Evolutionary conservation across 2,329 filamentous ascomycete species (phyloP), one percentile per base, ranked within the genome.

Genomic region (Fusarium ramigenum): DNA sequence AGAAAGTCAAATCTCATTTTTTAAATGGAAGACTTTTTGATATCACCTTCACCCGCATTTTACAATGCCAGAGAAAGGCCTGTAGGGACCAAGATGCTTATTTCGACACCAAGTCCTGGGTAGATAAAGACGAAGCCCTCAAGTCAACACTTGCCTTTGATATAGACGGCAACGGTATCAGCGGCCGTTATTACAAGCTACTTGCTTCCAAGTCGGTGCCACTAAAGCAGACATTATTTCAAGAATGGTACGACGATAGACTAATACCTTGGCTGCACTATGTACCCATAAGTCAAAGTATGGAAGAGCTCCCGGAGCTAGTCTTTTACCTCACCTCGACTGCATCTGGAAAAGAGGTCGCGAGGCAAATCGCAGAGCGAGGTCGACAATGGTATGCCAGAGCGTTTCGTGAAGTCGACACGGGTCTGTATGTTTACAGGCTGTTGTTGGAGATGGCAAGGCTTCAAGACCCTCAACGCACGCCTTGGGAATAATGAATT

Each of bases 241-340:
- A 83, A 10, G 88, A 90, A 77, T 90, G 88, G 88, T 87, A 90
- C 70, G 86, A 89, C 69, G 87, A 89, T 36, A 80, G 87, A 1
- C 81, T 90, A 3, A 62, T 85, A 19, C 86, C 88, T 1, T 90
- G 88, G 88, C 79, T 87, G 9, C 88, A 90, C 69, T 89, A 88
- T 62, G 75, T 89, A 0, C 88, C 88, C 1, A 80, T 90, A 4
- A 87, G 85, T 57, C 78, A 84, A 70, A 78, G 83, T 15, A 80
- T 87, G 77, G 82, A 83, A 7, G 87, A 90, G 77, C 75, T 90
- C 6, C 85, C 87, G 0, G 88, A 89, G 74, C 72, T 88, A 39
- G 80, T 89, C 3, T 71, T 76, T 1, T 88, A 84, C 66, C 80
- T 90, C 15, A 83, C 84, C 8, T 80, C 81, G 3, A 84, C 83